These are phyloP conservation scores for Solanum rostratum DNA, from an alignment of 257 asterid species.

Conservation along the genomic window DNA sequence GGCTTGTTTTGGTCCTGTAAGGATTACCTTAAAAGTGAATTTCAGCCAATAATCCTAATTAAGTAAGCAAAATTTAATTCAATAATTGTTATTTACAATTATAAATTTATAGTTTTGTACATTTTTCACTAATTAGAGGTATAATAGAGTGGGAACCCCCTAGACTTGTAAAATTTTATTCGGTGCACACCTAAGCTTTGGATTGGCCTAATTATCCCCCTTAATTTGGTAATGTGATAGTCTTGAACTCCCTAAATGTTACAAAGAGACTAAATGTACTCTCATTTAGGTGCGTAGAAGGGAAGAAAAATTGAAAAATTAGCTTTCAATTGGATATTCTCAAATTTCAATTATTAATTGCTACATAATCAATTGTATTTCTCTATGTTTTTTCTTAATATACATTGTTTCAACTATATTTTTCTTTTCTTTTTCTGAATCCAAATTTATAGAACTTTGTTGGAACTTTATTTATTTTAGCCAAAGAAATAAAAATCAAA, in stretches of 20 bases:
- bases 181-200: neutral
- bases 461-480: no score
- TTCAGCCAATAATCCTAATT: neutral
- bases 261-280: neutral
- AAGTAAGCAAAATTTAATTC: neutral
- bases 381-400: neutral
- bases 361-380: neutral
- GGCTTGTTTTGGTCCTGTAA: neutral
- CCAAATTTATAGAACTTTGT: no score
- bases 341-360: neutral
- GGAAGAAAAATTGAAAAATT: neutral
- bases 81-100: neutral
- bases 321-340: neutral
- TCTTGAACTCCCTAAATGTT: neutral
- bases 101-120: neutral
- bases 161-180: neutral
- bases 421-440: no score
- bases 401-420: no score
- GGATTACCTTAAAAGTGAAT: neutral
- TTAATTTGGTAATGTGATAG: neutral
- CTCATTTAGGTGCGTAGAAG: neutral
- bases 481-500: no score
- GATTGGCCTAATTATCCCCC: neutral
- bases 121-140: neutral
- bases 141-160: neutral